Percentiles rank a stretch among this genome's conserved stretches.
Evolutionary conservation across 257 asterid genomes (phyloP).

Genomic region (Rhazya stricta): DNA sequence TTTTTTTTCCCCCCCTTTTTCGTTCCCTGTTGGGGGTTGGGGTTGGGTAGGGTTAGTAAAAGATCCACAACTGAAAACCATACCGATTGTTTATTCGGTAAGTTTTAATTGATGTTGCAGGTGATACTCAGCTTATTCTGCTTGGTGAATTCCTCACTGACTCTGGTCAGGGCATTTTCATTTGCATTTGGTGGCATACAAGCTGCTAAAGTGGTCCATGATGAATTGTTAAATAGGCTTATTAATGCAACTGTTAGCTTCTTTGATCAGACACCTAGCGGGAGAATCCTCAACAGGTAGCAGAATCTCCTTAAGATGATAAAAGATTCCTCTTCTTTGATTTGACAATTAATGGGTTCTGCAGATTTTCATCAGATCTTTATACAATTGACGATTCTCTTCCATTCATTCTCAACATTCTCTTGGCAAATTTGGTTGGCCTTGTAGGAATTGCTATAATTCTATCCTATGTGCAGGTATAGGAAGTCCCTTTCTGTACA

Average conservation of each 20-base stretch:
- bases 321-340: constrained; percentile 1
- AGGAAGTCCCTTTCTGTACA: constrained; percentile 4
- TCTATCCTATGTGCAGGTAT: constrained; percentile 80
- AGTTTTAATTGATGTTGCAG: constrained; percentile 33
- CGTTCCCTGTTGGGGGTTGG: background rate
- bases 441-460: constrained; percentile 76
- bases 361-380: constrained; percentile 90
- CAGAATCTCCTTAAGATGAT: constrained; percentile 15
- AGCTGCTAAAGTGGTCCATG: constrained; percentile 79
- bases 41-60: background rate
- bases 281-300: constrained; percentile 95
- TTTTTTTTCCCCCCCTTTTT: background rate
- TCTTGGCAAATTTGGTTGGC: constrained; percentile 87
- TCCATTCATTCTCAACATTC: constrained; percentile 95
- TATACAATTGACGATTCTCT: constrained; percentile 94
- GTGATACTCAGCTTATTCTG: constrained; percentile 66
- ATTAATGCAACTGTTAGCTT: constrained; percentile 66
- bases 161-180: constrained; percentile 80
- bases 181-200: constrained; percentile 91
- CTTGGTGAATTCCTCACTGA: constrained; percentile 63
- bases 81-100: background rate
- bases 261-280: constrained; percentile 85
- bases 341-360: constrained; percentile 19
- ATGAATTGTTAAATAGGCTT: constrained; percentile 53
- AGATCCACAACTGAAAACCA: too few relatives aligned